A percentile compares a stretch with the other conserved stretches of the same genome.
phyloP scores from a whole-genome alignment of 306 rosid species.

The Arachis hypogaea region DNA sequence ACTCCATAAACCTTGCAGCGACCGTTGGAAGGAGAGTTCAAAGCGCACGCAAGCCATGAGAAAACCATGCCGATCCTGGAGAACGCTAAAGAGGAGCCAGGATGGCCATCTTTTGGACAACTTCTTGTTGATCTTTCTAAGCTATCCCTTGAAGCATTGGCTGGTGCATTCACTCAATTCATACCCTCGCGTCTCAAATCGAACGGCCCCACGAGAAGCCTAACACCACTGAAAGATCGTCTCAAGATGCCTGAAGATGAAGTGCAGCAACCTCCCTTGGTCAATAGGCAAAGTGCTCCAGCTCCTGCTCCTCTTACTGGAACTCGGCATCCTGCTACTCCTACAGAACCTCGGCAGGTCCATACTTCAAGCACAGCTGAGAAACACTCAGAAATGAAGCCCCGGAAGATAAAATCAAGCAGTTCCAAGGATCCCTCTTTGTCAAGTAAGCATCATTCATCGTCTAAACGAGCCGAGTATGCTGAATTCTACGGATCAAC shows the following conservation, averaged over 20 bases:
- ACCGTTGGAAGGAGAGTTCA: conserved; percentile 47
- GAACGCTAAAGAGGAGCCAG: conserved; percentile 77
- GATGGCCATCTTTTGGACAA: conserved; percentile 93
- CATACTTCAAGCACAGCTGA: conserved; percentile 60
- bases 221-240: conserved; percentile 74
- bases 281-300: conserved; percentile 53
- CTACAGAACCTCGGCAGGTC: conserved; percentile 56
- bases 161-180: conserved; percentile 50
- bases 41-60: conserved; percentile 54
- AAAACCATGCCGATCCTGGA: conserved; percentile 51
- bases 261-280: conserved; percentile 43
- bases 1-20: conserved; percentile 45
- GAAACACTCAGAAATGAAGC: conserved; percentile 68
- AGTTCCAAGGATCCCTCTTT: conserved; percentile 80
- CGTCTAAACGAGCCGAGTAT: conserved; percentile 63
- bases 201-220: conserved; percentile 47
- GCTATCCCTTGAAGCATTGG: conserved; percentile 63
- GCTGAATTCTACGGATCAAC: conserved; percentile 78
- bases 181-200: conserved; percentile 61
- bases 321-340: conserved; percentile 56
- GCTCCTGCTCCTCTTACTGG: conserved; percentile 53
- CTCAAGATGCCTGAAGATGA: conserved; percentile 85
- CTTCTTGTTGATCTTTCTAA: conserved; percentile 75
- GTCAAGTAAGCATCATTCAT: conserved; percentile 77
- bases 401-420: conserved; percentile 74